phyloP scores from a whole-genome alignment of 1,284 basidiomycete species.

The Xerocomus minutiporus region DNA sequence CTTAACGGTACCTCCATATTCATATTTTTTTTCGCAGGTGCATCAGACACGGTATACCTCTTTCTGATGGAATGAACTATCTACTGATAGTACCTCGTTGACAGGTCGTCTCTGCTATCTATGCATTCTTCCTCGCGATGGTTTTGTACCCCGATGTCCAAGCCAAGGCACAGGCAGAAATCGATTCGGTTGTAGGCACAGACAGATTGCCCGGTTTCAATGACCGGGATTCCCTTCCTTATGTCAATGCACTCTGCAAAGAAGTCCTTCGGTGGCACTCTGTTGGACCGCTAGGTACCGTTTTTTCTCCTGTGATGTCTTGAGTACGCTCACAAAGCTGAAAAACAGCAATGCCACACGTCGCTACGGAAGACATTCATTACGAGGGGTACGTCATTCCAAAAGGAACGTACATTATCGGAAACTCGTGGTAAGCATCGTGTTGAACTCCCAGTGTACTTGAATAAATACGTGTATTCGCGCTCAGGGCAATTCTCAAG shows the following conservation, averaged over 20 bases:
- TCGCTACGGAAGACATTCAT: constrained; percentile 13
- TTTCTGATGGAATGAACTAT: constrained; percentile 2
- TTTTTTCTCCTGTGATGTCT: neutral
- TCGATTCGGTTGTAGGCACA: constrained; percentile 22
- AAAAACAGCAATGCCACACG: constrained; percentile 32
- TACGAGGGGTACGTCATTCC: neutral
- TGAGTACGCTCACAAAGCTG: constrained; percentile 21
- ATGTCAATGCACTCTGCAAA: constrained; percentile 24
- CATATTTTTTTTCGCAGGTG: constrained; percentile 16
- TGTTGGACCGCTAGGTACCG: constrained; percentile 18
- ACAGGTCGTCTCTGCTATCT: constrained; percentile 38
- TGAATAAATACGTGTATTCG: constrained; percentile 17
- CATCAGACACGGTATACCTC: constrained; percentile 19
- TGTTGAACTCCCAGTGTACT: neutral
- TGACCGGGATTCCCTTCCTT: constrained; percentile 22
- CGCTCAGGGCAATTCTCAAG: neutral
- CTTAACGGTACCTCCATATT: neutral
- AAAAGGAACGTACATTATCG: neutral
- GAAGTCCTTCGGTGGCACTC: constrained; percentile 26
- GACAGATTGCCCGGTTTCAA: constrained; percentile 18
- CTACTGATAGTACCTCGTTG: neutral
- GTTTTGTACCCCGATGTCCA: constrained; percentile 24
- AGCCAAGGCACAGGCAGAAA: constrained; percentile 21
- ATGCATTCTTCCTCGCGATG: constrained; percentile 28
- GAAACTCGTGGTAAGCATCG: neutral